These are phyloP conservation scores for Ajuga reptans DNA, from an alignment of 305 asterid species.

Conservation along the genomic window DNA sequence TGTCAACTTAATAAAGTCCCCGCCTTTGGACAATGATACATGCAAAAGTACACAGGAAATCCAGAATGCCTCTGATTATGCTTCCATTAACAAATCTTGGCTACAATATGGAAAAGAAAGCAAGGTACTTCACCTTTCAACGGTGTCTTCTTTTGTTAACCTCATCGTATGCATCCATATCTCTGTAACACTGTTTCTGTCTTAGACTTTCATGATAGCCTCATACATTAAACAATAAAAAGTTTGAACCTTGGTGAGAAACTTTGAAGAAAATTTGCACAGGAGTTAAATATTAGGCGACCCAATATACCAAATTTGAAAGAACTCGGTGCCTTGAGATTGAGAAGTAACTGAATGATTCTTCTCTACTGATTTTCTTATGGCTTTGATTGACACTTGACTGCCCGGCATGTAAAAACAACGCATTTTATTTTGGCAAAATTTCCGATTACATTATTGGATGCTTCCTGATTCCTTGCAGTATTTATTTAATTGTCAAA, in stretches of 20 bases:
- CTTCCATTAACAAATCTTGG: conserved; percentile 36
- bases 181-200: neutral
- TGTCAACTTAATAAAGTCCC: conserved; percentile 21
- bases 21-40: conserved; percentile 27
- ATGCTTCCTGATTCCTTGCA: conserved; percentile 16
- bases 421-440: neutral
- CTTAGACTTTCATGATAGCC: neutral
- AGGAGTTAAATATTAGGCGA: neutral
- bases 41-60: conserved; percentile 30
- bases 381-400: neutral
- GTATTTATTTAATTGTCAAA: neutral
- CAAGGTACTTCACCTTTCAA: conserved; percentile 42
- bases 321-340: neutral
- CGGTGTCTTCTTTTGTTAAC: neutral
- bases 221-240: neutral
- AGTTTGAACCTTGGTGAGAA: neutral
- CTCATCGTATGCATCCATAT: neutral
- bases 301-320: neutral
- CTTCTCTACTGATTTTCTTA: neutral
- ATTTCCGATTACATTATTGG: neutral
- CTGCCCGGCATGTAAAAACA: neutral
- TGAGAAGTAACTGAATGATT: neutral
- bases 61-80: conserved; percentile 29
- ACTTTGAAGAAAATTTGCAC: neutral
- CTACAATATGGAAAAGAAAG: conserved; percentile 32